A percentile compares a stretch with the other conserved stretches of the same genome.
phyloP scores from a whole-genome alignment of 768 basidiomycete genomes.

The Mycena indigotica region DNA sequence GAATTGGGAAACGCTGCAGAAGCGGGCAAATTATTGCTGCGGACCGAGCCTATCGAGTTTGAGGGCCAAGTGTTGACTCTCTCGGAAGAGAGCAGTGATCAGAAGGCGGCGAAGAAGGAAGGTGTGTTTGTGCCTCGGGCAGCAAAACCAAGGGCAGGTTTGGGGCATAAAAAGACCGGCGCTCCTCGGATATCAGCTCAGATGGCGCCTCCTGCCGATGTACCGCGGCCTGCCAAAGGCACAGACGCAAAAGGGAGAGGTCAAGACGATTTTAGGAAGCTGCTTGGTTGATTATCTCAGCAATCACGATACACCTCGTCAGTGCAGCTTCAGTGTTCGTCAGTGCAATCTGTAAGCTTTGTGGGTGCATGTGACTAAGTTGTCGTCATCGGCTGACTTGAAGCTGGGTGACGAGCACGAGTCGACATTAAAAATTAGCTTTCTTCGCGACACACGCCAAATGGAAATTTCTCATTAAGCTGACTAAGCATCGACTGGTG shows the following conservation, averaged over 20 bases:
- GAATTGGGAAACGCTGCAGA: conserved; percentile 72
- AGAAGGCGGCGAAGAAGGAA: conserved; percentile 38
- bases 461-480: not conserved
- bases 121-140: conserved; percentile 70
- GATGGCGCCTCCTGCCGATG: conserved; percentile 22
- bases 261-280: conserved; percentile 86
- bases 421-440: not conserved
- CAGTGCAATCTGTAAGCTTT: not conserved
- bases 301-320: not conserved
- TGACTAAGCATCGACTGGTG: too few species aligned
- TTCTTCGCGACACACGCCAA: not conserved
- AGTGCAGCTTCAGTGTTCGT: not conserved
- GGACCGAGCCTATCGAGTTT: conserved; percentile 71
- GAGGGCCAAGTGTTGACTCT: conserved; percentile 62
- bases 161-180: conserved; percentile 58
- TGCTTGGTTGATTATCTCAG: conserved; percentile 47
- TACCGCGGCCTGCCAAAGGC: conserved; percentile 13
- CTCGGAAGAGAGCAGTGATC: conserved; percentile 50
- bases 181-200: conserved; percentile 19
- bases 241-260: conserved; percentile 45
- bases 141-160: conserved; percentile 69
- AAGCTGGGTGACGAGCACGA: not conserved
- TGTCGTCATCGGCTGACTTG: not conserved
- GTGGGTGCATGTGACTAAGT: not conserved
- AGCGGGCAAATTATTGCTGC: conserved; percentile 76